phyloP scores from a whole-genome alignment of 768 basidiomycete genomes.

The Mycena chlorophos region DNA sequence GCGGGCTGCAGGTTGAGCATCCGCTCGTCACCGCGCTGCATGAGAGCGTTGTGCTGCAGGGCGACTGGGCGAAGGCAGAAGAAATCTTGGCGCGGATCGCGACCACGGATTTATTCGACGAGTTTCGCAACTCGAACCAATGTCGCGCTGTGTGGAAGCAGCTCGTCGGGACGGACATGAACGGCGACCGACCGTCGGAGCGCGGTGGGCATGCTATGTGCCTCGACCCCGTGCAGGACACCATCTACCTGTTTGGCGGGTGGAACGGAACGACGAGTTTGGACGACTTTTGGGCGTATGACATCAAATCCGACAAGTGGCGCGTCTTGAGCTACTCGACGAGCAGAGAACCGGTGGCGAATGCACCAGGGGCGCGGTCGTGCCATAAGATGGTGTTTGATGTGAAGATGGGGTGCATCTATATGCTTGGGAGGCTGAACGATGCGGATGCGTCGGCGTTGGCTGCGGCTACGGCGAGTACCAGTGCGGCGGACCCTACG shows the following conservation, averaged over 20 bases:
- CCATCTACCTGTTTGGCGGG: constrained; percentile 78
- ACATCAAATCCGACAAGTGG: constrained; percentile 62
- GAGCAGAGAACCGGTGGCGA: constrained; percentile 42
- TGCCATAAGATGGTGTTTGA: constrained; percentile 87
- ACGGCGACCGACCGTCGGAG: constrained; percentile 63
- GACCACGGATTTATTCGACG: constrained; percentile 58
- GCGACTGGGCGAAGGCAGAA: constrained; percentile 63
- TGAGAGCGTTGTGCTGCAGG: constrained; percentile 62
- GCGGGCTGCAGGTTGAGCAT: constrained; percentile 63
- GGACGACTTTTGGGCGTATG: constrained; percentile 80
- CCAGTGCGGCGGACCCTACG: constrained; percentile 4
- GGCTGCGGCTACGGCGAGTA: constrained; percentile 22
- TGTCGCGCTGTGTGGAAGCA: constrained; percentile 64
- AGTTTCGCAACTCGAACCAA: constrained; percentile 56
- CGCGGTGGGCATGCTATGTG: constrained; percentile 85
- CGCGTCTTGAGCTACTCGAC: constrained; percentile 56
- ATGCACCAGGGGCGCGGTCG: constrained; percentile 69
- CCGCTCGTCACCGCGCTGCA: constrained; percentile 69
- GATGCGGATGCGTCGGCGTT: constrained; percentile 49
- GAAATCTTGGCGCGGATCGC: constrained; percentile 50
- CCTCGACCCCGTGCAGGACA: constrained; percentile 59
- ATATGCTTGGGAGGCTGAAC: constrained; percentile 67
- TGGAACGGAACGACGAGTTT: constrained; percentile 73
- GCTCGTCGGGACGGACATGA: constrained; percentile 58
- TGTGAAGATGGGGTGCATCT: constrained; percentile 65